phyloP scores from a whole-genome alignment of 345 rosid genomes.

The Eutrema heterophyllum region DNA sequence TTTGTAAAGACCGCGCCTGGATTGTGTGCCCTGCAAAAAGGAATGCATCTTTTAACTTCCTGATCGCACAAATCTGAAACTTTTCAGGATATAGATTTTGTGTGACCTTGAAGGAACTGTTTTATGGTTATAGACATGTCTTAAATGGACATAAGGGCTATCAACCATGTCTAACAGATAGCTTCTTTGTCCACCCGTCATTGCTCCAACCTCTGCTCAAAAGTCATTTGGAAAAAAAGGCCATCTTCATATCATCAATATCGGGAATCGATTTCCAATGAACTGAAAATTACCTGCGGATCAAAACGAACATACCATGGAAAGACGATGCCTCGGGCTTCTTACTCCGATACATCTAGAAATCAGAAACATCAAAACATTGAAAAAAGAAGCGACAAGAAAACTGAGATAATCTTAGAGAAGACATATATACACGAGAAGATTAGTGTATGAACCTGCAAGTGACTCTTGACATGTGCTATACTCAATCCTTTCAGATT shows the following conservation, averaged over 20 bases:
- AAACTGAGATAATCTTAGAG: background rate
- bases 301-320: slow-evolving; percentile 48
- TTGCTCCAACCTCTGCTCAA: slow-evolving; percentile 15
- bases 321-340: slow-evolving; percentile 66
- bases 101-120: slow-evolving; percentile 21
- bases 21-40: slow-evolving; percentile 7
- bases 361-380: slow-evolving; percentile 1
- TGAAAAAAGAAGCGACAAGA: background rate
- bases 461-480: slow-evolving; percentile 91
- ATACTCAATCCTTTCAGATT: slow-evolving; percentile 81
- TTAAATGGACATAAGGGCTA: slow-evolving; percentile 18
- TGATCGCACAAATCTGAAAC: background rate
- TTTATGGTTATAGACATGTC: slow-evolving; percentile 14
- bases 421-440: background rate
- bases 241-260: background rate
- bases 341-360: slow-evolving; percentile 86
- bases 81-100: background rate
- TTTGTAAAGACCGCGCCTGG: background rate
- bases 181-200: slow-evolving; percentile 11
- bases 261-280: background rate
- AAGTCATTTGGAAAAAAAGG: background rate
- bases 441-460: slow-evolving; percentile 48
- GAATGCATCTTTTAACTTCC: background rate
- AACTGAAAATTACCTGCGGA: background rate
- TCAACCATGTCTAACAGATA: slow-evolving; percentile 20